Conservation (phyloP, 2,329 filamentous ascomycete species). For the Xylaria sp. region DNA sequence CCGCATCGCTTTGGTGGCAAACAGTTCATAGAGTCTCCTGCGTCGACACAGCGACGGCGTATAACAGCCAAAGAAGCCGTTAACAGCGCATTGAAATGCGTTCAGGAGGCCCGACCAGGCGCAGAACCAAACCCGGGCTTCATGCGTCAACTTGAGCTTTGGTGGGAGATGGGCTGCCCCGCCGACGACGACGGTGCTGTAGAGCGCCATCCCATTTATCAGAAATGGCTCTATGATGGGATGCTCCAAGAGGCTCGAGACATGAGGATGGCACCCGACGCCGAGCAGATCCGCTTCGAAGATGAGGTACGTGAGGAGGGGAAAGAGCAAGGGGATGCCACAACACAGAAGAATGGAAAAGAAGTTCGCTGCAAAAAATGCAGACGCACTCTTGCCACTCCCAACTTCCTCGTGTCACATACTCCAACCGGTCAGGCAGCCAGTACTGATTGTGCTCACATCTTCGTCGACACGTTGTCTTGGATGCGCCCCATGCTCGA, state of each 20-base stretch:
- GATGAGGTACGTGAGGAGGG: conserved; percentile 62
- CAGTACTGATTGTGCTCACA: conserved; percentile 74
- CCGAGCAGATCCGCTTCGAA: conserved; percentile 81
- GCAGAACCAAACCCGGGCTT: conserved; percentile 93
- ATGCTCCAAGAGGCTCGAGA: conserved; percentile 69
- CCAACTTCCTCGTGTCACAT: conserved; percentile 74
- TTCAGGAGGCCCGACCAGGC: conserved; percentile 76
- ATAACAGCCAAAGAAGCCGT: conserved; percentile 61
- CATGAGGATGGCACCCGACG: conserved; percentile 80
- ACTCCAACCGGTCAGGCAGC: conserved; percentile 45
- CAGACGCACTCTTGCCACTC: conserved; percentile 69
- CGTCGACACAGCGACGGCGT: conserved; percentile 51
- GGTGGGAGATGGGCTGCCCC: conserved; percentile 87
- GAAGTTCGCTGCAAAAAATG: conserved; percentile 93
- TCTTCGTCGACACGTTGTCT: conserved; percentile 89
- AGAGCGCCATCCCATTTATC: conserved; percentile 78
- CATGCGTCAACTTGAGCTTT: conserved; percentile 86
- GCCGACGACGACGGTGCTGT: conserved; percentile 62
- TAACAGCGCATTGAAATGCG: conserved; percentile 70
- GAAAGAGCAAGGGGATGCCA: conserved; percentile 49
- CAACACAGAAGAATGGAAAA: conserved; percentile 51
- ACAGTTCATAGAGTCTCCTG: conserved; percentile 57
- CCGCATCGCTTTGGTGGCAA: conserved; percentile 61
- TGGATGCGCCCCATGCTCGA: conserved; percentile 94
- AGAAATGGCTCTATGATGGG: conserved; percentile 71